These are phyloP conservation scores for Hapsidospora chrysogenum DNA, from an alignment of 495 filamentous ascomycete species.

Conservation along the genomic window DNA sequence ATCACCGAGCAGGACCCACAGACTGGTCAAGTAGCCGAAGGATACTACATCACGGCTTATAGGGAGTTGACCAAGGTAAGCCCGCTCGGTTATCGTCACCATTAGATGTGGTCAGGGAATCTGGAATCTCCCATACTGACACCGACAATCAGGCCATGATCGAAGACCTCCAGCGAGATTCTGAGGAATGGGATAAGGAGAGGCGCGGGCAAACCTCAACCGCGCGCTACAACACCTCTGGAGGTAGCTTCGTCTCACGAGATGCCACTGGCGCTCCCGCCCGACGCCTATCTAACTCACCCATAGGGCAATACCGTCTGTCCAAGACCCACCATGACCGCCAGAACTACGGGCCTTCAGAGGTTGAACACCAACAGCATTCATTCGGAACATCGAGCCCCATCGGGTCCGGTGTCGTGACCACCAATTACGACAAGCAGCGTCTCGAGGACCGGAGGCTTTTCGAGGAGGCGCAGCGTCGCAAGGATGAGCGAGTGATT, in stretches of 20 bases:
- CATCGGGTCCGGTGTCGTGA: too few species aligned
- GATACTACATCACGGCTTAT: conserved; percentile 78
- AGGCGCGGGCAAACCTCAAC: conserved; percentile 31
- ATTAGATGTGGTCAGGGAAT: too few species aligned
- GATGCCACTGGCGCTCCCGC: conserved; percentile 24
- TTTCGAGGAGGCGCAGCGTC: too few species aligned
- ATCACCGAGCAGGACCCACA: conserved; percentile 11
- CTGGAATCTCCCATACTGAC: conserved; percentile 6
- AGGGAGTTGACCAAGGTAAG: conserved; percentile 75
- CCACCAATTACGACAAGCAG: too few species aligned
- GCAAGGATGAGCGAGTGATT: conserved; percentile 2
- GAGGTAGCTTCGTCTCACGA: conserved; percentile 41
- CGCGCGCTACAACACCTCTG: conserved; percentile 28
- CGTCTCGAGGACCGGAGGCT: too few species aligned
- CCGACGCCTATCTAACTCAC: conserved; percentile 31
- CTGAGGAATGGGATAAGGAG: conserved; percentile 64
- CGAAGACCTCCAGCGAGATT: conserved; percentile 69
- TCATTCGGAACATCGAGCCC: too few species aligned
- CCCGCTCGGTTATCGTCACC: conserved; percentile 7
- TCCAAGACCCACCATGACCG: conserved; percentile 32
- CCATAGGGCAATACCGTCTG: conserved; percentile 34
- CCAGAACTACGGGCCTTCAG: conserved; percentile 34
- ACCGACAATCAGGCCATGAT: conserved; percentile 56
- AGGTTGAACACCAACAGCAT: conserved; percentile 6
- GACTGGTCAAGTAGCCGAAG: conserved; percentile 45